Percentiles rank a stretch among this genome's conserved stretches.
phyloP scores from a whole-genome alignment of 352 stramenopile genomes.

The Pythium rishiriense region DNA sequence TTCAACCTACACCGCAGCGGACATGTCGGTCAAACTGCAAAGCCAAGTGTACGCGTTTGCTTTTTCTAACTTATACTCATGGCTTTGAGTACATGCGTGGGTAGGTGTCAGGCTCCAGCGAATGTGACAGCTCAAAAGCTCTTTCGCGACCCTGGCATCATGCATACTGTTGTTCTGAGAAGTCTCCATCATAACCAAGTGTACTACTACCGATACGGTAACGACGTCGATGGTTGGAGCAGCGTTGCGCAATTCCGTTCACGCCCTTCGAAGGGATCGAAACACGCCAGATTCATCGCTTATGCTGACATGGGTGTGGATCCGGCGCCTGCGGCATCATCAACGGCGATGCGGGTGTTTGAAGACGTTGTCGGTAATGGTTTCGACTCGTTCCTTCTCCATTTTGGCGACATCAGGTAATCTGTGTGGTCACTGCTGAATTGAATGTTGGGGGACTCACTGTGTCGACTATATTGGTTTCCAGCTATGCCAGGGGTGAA shows the following conservation, averaged over 20 bases:
- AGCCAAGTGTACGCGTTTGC: background rate
- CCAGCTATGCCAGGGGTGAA: slow-evolving; percentile 64
- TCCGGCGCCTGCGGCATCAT: slow-evolving; percentile 43
- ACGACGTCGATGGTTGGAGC: slow-evolving; percentile 52
- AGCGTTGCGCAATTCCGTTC: slow-evolving; percentile 40
- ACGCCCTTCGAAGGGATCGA: slow-evolving; percentile 26
- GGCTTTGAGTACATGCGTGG: background rate
- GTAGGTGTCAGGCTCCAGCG: slow-evolving; percentile 62
- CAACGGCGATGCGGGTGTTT: slow-evolving; percentile 58
- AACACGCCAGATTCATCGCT: slow-evolving; percentile 57
- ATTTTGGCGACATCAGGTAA: slow-evolving; percentile 79
- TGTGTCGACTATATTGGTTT: background rate
- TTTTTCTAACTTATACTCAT: background rate
- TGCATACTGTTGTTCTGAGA: slow-evolving; percentile 63
- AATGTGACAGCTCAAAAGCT: slow-evolving; percentile 38
- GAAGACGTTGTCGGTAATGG: slow-evolving; percentile 48
- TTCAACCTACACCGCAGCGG: slow-evolving; percentile 51
- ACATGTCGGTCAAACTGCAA: slow-evolving; percentile 55
- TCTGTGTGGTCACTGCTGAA: background rate
- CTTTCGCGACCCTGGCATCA: slow-evolving; percentile 62
- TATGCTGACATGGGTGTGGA: slow-evolving; percentile 66
- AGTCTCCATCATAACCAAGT: slow-evolving; percentile 37
- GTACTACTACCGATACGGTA: slow-evolving; percentile 73
- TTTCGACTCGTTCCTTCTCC: slow-evolving; percentile 73
- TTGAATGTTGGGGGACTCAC: no score